Evolutionary conservation across 176 grass and related monocot species (phyloP), one percentile per base, ranked within the genome.

Genomic region (Rhynchospora breviuscula): DNA sequence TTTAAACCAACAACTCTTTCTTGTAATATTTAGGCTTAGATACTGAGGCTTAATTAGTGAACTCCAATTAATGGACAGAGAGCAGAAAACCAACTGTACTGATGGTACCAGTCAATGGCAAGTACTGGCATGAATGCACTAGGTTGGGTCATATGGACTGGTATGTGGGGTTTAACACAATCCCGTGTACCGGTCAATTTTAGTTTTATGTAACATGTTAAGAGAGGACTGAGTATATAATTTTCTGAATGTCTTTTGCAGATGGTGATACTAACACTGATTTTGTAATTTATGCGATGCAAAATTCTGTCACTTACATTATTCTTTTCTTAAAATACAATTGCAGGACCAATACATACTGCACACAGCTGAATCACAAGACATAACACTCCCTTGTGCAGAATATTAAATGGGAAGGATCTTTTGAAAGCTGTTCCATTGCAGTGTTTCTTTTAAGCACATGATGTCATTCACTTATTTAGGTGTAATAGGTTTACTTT

Each of bases 341-440:
- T 25, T 46, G 51, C 87, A 98, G 95, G 95, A 98, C 76, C 95
- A 98, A 64, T 95, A 98, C 64, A 98, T 98, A 71, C 89, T 98
- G 15, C 92, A 93, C 88, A 95, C 92, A 2, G 95, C 89, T 1
- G 95, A 98, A 88, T 83, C 92, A 29, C 95, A 93, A 82, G 84
- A 98, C 82, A 90, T 98, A 76, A 83, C 62, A 0, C 80, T 98
- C 12, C 95, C 95, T 29, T 29, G 1, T 29, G 26, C 26, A 29
- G 26, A 29, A 29, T 1, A 29, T 29, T 29, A 29, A 29, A 29
- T 29, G 26, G 26, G 26, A 29, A 29, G 26, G 26, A 29, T 29
- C 26, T 29, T 29, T 29, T 29, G 26, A 29, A 29, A 29, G 26
- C 26, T 29, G 26, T 29, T 29, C 26, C 26, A 29, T 29, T 29